Percentiles rank a stretch among this genome's conserved stretches.
Evolutionary conservation across 2,329 filamentous ascomycete genomes (phyloP).

Genomic region (Clonostachys sp.): DNA sequence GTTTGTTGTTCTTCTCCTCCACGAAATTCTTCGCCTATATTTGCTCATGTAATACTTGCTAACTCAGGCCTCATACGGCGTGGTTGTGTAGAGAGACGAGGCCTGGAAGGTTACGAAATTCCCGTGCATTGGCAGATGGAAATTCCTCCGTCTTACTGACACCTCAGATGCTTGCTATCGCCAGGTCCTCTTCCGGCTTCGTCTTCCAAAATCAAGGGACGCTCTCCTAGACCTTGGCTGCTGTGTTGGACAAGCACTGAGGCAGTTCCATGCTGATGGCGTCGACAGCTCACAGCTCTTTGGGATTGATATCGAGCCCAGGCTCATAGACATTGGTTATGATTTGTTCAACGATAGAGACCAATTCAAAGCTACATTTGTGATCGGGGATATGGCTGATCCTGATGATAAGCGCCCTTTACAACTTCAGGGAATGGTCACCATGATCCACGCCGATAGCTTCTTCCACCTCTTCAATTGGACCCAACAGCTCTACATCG

Average conservation of each 20-base stretch:
- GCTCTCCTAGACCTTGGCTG: constrained; percentile 45
- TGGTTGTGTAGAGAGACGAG: constrained; percentile 30
- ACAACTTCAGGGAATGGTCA: constrained; percentile 31
- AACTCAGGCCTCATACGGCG: neutral
- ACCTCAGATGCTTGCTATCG: constrained; percentile 34
- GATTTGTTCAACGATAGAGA: constrained; percentile 58
- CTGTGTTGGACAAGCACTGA: constrained; percentile 43
- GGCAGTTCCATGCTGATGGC: constrained; percentile 45
- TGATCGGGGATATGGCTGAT: constrained; percentile 45
- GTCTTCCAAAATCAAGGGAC: constrained; percentile 26
- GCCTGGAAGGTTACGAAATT: constrained; percentile 38
- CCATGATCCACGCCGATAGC: constrained; percentile 41
- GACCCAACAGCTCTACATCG: constrained; percentile 38
- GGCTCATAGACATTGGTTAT: constrained; percentile 55
- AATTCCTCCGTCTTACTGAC: constrained; percentile 38
- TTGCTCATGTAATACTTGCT: neutral
- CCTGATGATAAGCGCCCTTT: constrained; percentile 27
- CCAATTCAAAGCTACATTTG: constrained; percentile 39
- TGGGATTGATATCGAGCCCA: constrained; percentile 40
- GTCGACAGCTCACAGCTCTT: constrained; percentile 41
- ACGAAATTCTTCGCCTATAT: neutral
- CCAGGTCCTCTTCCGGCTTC: constrained; percentile 34
- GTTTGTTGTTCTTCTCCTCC: constrained; percentile 6
- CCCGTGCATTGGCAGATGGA: constrained; percentile 44
- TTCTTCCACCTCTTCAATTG: constrained; percentile 47